Base-by-base conservation (phyloP, 352 stramenopile genomes). In the Peronosclerospora sorghi region DNA sequence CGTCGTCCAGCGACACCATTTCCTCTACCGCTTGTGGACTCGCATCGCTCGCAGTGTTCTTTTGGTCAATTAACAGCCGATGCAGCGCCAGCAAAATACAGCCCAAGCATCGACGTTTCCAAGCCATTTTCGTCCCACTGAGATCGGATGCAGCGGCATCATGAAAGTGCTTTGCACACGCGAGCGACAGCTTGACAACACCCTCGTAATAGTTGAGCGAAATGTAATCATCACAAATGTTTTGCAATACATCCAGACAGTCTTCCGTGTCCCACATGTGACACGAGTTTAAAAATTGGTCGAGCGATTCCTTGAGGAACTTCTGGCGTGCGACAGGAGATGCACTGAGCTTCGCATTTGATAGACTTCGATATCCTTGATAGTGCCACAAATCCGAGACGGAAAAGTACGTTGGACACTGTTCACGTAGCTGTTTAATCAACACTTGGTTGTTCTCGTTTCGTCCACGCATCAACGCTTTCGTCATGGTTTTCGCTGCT, bases 221-320 rank as follows among this genome's bases (percentile, higher is more conserved):
- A 19, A 71, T 73, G 52, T 88, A 89, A 51, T 87, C 74, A 20
- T 87, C 73, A 39, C 80, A 92, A 20, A 89, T 89, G 0, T 59
- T 58, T 41, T 88, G 74, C 0, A 92, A 55, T 13, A 89, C 80
- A 6, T 78, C 70, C 19, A 92, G 42, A 21, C 73, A 83, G 35
- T 86, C 75, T 27, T 77, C 73, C 3, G 77, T 84, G 37, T 88
- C 74, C 80, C 80, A 92, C 71, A 86, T 85, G 49, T 92, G 69
- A 47, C 76, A 86, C 17, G 80, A 79, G 17, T 81, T 82, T 30
- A 86, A 49, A 34, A 92, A 90, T 45, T 92, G 80, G 0, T 73
- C 59, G 0, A 92, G 62, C 4, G 80, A 87, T 32, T 87, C 72
- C 23, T 77, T 62, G 10, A 90, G 45, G 35, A 82, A 73, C 1